phyloP scores from a whole-genome alignment of 495 filamentous ascomycete species.

The Parathielavia hyrcaniae region DNA sequence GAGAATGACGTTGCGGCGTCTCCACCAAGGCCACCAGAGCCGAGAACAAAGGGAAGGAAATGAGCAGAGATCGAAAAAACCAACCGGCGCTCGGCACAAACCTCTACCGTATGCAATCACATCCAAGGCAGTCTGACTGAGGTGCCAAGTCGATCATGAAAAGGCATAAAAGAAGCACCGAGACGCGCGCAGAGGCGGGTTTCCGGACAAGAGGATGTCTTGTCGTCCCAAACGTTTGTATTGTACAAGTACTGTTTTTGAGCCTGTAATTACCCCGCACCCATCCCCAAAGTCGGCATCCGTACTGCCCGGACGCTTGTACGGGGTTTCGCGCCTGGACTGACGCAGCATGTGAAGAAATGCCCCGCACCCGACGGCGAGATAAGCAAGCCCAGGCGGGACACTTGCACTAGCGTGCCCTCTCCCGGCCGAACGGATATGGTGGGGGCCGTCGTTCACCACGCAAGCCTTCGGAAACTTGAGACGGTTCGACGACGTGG shows the following conservation, averaged over 20 bases:
- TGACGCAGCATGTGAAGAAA: not conserved
- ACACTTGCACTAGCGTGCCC: conserved; percentile 2
- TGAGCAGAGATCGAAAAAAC: conserved; percentile 1
- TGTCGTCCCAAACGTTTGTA: not conserved
- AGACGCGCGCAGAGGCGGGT: not conserved
- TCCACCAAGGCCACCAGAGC: not conserved
- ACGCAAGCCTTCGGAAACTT: not conserved
- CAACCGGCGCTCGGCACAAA: too few species aligned
- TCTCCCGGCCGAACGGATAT: conserved; percentile 21
- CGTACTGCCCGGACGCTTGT: too few species aligned
- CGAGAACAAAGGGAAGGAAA: not conserved
- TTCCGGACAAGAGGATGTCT: conserved; percentile 40
- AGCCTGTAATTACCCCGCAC: not conserved
- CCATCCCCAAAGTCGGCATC: not conserved
- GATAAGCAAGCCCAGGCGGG: not conserved
- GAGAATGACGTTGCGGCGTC: conserved; percentile 2
- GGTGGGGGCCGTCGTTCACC: conserved; percentile 7
- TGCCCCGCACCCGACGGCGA: not conserved
- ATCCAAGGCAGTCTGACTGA: too few species aligned
- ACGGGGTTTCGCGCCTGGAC: too few species aligned
- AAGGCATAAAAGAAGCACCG: too few species aligned
- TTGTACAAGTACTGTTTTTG: not conserved
- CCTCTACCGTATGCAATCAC: too few species aligned
- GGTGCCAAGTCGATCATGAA: too few species aligned
- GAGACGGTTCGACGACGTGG: too few species aligned